Conservation (phyloP, 2,329 filamentous ascomycete species). For the Verticillium klebahnii region DNA sequence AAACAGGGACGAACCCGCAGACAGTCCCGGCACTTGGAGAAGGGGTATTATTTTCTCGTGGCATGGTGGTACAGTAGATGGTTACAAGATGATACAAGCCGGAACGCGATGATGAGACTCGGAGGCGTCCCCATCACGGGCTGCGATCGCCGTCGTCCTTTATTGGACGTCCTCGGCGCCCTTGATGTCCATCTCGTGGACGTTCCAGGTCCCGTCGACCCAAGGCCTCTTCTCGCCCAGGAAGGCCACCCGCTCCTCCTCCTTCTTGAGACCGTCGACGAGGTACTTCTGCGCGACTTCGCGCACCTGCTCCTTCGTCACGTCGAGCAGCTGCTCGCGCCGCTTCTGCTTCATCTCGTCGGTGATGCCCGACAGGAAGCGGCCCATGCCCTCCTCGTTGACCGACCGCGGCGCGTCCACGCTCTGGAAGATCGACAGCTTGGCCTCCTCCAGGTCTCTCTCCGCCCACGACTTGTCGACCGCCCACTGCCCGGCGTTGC, state of each 20-base stretch:
- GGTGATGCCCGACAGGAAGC: conserved; percentile 80
- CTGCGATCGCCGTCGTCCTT: not conserved
- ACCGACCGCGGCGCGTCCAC: conserved; percentile 87
- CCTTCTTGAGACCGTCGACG: conserved; percentile 58
- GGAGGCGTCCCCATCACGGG: too few species aligned
- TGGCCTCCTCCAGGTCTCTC: conserved; percentile 89
- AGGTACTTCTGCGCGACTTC: conserved; percentile 78
- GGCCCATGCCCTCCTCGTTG: conserved; percentile 79
- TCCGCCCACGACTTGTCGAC: conserved; percentile 75
- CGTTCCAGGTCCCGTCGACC: conserved; percentile 68
- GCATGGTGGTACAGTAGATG: conserved; percentile 4
- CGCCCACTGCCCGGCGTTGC: conserved; percentile 77
- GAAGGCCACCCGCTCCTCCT: conserved; percentile 63
- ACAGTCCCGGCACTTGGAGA: conserved; percentile 4
- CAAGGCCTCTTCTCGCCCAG: conserved; percentile 81
- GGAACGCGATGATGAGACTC: not conserved
- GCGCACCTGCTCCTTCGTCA: conserved; percentile 74
- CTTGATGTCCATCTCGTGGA: conserved; percentile 69
- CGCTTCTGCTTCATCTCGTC: conserved; percentile 85
- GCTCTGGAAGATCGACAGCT: conserved; percentile 87
- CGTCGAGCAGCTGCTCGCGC: conserved; percentile 81
- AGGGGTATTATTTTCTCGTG: conserved; percentile 12
- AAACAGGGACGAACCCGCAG: not conserved
- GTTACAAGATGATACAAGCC: conserved; percentile 1
- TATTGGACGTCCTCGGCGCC: conserved; percentile 18